Conservation (phyloP, 208 protist species). For the Crithidia acanthocephali region DNA sequence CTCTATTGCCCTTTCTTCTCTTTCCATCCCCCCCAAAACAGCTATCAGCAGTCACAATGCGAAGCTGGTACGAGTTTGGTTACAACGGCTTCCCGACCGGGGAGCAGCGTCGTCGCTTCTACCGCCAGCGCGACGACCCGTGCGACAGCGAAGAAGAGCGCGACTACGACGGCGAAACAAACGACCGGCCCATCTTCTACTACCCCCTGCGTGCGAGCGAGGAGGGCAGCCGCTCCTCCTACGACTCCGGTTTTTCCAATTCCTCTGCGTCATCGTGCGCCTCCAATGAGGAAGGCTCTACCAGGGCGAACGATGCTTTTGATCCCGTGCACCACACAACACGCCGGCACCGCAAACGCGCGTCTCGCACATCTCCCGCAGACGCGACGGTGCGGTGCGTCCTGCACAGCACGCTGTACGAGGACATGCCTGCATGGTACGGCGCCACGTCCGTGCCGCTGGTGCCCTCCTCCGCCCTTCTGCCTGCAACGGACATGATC, state of each 20-base stretch:
- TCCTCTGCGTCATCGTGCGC: background rate
- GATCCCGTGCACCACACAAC: no score
- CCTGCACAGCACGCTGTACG: constrained; percentile 45
- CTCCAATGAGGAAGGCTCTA: background rate
- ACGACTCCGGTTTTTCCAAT: constrained; percentile 13
- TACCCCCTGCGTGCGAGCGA: constrained; percentile 65
- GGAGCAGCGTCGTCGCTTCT: constrained; percentile 79
- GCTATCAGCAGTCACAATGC: constrained; percentile 39
- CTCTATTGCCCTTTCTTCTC: no score
- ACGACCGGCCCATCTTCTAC: constrained; percentile 68
- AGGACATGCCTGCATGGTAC: constrained; percentile 40
- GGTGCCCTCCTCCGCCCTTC: background rate
- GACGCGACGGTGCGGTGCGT: constrained; percentile 33
- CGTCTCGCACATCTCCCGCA: background rate
- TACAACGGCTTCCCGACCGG: constrained; percentile 83
- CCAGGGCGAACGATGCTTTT: no score
- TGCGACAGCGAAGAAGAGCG: constrained; percentile 86
- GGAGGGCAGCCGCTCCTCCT: constrained; percentile 31
- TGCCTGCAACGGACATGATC: constrained; percentile 2
- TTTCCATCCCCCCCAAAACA: no score
- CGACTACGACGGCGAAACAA: constrained; percentile 71
- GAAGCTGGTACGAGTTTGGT: constrained; percentile 84
- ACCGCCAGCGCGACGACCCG: constrained; percentile 82
- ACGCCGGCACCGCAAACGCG: constrained; percentile 3
- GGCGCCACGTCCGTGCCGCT: constrained; percentile 45